phyloP scores from a whole-genome alignment of 2,329 filamentous ascomycete species.

The Paramyrothecium sp. region DNA sequence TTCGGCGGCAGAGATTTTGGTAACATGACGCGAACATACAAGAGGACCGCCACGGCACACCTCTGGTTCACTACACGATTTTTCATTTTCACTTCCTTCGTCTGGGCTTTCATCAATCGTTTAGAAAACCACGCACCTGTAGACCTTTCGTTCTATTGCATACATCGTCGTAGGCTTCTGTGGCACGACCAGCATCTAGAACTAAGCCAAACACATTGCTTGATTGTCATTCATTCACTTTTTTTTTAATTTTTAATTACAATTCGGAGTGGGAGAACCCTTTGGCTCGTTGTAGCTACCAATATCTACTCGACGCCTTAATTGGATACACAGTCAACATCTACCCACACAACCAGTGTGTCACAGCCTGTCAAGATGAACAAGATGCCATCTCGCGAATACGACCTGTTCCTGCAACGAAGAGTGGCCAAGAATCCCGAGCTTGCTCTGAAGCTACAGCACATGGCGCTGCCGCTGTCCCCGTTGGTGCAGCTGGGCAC shows the following conservation, averaged over 20 bases:
- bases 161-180: not conserved
- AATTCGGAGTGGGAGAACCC: too few relatives aligned
- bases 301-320: not conserved
- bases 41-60: not conserved
- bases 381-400: conserved; percentile 29
- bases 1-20: not conserved
- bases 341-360: not conserved
- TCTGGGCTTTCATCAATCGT: too few relatives aligned
- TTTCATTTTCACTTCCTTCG: not conserved
- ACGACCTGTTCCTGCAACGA: conserved; percentile 24
- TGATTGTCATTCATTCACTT: too few relatives aligned
- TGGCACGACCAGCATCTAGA: too few relatives aligned
- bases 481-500: conserved; percentile 65
- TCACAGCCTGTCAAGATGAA: conserved; percentile 6
- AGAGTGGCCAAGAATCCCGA: conserved; percentile 43
- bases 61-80: not conserved
- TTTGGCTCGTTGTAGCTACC: too few relatives aligned
- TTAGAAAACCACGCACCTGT: too few relatives aligned
- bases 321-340: not conserved
- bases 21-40: not conserved
- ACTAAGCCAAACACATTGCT: too few relatives aligned
- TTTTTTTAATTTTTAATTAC: too few relatives aligned
- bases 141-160: not conserved
- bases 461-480: conserved; percentile 64
- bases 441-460: conserved; percentile 59